Evolutionary conservation across 2,329 filamentous ascomycete species (phyloP), one percentile per base, ranked within the genome.

Genomic region (Arthroderma uncinatum): DNA sequence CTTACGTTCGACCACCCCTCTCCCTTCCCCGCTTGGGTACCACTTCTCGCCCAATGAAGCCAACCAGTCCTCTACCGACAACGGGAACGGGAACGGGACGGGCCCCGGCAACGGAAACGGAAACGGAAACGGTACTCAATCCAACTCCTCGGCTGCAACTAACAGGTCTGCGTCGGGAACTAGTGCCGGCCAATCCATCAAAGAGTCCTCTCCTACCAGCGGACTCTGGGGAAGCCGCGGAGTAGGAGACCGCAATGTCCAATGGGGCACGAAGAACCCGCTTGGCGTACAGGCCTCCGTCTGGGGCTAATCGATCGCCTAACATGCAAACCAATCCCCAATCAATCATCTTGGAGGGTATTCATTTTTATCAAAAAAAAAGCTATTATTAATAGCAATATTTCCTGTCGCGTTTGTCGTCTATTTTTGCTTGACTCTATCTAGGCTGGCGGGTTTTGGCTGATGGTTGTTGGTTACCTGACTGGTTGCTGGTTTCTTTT

Each of bases 281-380:
- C 83, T 94, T 60, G 88, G 90, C 62, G 87, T 91, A 60, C 89
- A 94, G 71, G 90, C 91, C 62, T 94, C 89, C 62, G 92, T 96
- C 64, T 97, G 91, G 91, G 91, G 91, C 65, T 96, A 84, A 42
- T 23, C 33, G 12, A 19, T 40, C n/a, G 10, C 16, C 40, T 8
- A n/a, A n/a, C n/a, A n/a, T n/a, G n/a, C n/a, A n/a, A n/a, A n/a
- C n/a, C n/a, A n/a, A n/a, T n/a, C n/a, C n/a, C n/a, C n/a, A n/a
- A n/a, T n/a, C n/a, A n/a, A n/a, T n/a, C n/a, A n/a, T n/a, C n/a
- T n/a, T n/a, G n/a, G n/a, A n/a, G n/a, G n/a, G n/a, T n/a, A n/a
- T n/a, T n/a, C n/a, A n/a, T n/a, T n/a, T n/a, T n/a, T n/a, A 39
- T 4, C 36, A 33, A 33, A 33, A 33, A 33, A 33, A 33, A 10